Evolutionary conservation across 2,329 filamentous ascomycete species (phyloP), one percentile per base, ranked within the genome.

Genomic region (Fusarium gaditjirri): DNA sequence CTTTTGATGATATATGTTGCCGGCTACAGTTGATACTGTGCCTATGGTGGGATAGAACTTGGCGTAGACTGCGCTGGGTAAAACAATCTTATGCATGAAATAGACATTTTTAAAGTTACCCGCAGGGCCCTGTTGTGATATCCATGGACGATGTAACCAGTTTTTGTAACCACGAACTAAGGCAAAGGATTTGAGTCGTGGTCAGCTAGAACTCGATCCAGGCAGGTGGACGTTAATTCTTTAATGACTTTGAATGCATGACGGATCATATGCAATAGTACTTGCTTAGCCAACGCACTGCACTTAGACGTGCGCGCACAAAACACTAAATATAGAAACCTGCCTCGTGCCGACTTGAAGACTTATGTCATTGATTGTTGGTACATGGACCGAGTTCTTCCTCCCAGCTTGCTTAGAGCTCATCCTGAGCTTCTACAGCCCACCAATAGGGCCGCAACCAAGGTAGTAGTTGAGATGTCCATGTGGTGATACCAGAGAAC

Each of bases 41-140:
- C 55, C 50, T 65, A 70, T 57, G 59, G 42, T 61, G 61, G 42
- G 69, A 72, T 71, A 69, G 58, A 62, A 50, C 61, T 68, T 44
- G 60, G 64, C 43, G 61, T 41, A 55, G 59, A 50, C 43, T 60
- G 52, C 68, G 60, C 58, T 55, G 43, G 53, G 61, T 72, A 72
- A 60, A 70, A 65, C 65, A 65, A 63, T 39, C 65, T 74, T 67
- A 71, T 41, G 65, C 71, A 67, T 71, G 62, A 68, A 72, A 76
- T 75, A 76, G 74, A 76, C 60, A 71, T 69, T 50, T 33, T 71
- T 64, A 52, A 55, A 67, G n/a, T 19, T 46, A 23, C 27, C 8
- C 8, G 11, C 16, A 19, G 27, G 12, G 21, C 11, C 16, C 4
- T 6, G 9, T 21, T 31, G 38, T 46, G 33, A 44, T 36, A n/a